These are phyloP conservation scores for Striga asiatica DNA, from an alignment of 257 asterid species.

Conservation along the genomic window DNA sequence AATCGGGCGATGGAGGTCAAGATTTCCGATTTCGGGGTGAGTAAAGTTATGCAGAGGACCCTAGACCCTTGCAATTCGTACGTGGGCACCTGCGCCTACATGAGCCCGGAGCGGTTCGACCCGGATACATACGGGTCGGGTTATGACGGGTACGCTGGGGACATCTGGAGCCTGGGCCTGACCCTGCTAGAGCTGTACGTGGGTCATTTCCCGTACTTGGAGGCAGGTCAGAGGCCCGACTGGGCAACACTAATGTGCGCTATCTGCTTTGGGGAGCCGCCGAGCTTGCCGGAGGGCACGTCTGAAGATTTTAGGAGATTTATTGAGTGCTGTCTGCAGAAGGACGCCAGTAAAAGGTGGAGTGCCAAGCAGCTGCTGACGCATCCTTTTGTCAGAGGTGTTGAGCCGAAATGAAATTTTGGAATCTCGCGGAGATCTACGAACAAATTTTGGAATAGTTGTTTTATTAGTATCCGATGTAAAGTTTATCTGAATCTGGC, in stretches of 20 bases:
- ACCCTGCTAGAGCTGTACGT: constrained; percentile 56
- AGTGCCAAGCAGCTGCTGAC: constrained; percentile 43
- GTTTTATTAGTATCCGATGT: background rate
- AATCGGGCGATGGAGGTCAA: constrained; percentile 49
- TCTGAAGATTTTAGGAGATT: constrained; percentile 57
- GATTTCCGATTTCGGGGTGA: constrained; percentile 86
- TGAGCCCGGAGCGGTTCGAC: constrained; percentile 95
- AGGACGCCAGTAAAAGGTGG: constrained; percentile 74
- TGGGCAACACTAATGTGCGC: constrained; percentile 98
- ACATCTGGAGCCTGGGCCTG: constrained; percentile 83
- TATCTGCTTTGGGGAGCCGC: constrained; percentile 88
- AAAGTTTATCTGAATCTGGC: background rate
- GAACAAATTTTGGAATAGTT: background rate
- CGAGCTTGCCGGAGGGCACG: constrained; percentile 51
- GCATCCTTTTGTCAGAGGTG: constrained; percentile 42
- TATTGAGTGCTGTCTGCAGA: constrained; percentile 69
- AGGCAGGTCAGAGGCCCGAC: constrained; percentile 79
- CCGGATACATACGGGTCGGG: constrained; percentile 68
- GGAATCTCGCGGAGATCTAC: background rate
- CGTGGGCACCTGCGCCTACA: constrained; percentile 92
- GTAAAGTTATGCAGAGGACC: constrained; percentile 65
- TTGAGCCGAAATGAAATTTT: background rate
- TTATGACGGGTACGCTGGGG: constrained; percentile 78
- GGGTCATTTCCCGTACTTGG: constrained; percentile 75
- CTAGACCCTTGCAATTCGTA: constrained; percentile 78